phyloP scores from a whole-genome alignment of 1,139 yeast genomes.

The Taphrina wiesneri region DNA sequence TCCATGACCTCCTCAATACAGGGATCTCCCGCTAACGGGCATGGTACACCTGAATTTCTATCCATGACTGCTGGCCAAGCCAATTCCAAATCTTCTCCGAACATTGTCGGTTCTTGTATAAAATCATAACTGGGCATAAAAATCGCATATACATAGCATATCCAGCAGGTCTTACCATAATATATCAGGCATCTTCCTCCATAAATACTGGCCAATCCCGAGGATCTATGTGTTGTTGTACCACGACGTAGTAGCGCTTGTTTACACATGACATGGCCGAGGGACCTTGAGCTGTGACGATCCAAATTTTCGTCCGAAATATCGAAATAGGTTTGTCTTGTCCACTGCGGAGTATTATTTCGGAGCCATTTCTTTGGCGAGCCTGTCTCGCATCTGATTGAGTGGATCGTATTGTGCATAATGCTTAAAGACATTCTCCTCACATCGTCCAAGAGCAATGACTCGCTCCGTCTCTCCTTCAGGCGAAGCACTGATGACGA shows the following conservation, averaged over 20 bases:
- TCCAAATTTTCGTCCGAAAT: too few relatives aligned
- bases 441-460: constrained; percentile 19
- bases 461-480: background rate
- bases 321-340: too few relatives aligned
- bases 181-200: background rate
- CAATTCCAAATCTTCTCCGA: constrained; percentile 8
- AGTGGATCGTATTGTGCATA: constrained; percentile 21
- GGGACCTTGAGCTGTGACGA: too few relatives aligned
- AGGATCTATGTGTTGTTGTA: background rate
- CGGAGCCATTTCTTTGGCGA: constrained; percentile 8
- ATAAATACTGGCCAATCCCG: too few relatives aligned
- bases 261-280: too few relatives aligned
- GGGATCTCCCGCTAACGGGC: background rate
- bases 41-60: background rate
- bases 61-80: constrained; percentile 17
- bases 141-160: constrained; percentile 2
- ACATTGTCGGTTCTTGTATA: constrained; percentile 25
- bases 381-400: constrained; percentile 13
- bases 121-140: constrained; percentile 19
- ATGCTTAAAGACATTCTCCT: constrained; percentile 20
- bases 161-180: background rate
- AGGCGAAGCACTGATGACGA: constrained; percentile 11
- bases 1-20: background rate
- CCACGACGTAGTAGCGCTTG: too few relatives aligned
- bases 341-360: background rate